These are phyloP conservation scores for Psophocarpus tetragonolobus DNA, from an alignment of 306 rosid genomes.

Conservation along the genomic window DNA sequence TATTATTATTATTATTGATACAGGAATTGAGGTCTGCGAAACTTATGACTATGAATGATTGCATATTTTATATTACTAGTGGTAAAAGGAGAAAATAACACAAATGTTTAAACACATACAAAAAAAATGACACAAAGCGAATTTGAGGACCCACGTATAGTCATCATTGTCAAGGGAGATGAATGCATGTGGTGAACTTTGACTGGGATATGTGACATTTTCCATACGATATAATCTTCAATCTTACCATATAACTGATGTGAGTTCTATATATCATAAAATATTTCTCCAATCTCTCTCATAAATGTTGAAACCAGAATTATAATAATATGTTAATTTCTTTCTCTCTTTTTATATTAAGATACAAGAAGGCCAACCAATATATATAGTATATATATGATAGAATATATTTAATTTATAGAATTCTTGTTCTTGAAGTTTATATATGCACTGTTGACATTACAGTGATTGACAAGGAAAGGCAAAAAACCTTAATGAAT, in stretches of 20 bases:
- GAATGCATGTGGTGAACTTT: constrained; percentile 31
- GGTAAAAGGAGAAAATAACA: not conserved
- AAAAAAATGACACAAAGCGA: not conserved
- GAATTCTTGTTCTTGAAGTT: constrained; percentile 3
- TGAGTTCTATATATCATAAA: not conserved
- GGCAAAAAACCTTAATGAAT: constrained; percentile 33
- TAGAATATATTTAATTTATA: not conserved
- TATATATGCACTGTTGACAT: constrained; percentile 32
- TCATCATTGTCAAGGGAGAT: constrained; percentile 29
- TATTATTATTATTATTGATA: too few relatives aligned
- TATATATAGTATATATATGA: not conserved
- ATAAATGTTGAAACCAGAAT: not conserved
- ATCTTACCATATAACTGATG: not conserved
- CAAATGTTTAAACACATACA: not conserved
- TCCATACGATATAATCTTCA: constrained; percentile 17
- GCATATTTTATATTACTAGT: too few relatives aligned
- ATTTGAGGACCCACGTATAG: constrained; percentile 3
- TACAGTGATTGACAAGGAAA: constrained; percentile 28
- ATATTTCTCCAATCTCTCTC: not conserved
- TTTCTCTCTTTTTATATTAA: not conserved
- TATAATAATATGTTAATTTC: not conserved
- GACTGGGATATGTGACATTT: constrained; percentile 27
- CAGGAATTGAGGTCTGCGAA: too few relatives aligned
- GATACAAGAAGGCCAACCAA: not conserved
- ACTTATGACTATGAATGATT: too few relatives aligned